phyloP scores from a whole-genome alignment of 1,139 yeast species.

The Diutina mesorugosa region DNA sequence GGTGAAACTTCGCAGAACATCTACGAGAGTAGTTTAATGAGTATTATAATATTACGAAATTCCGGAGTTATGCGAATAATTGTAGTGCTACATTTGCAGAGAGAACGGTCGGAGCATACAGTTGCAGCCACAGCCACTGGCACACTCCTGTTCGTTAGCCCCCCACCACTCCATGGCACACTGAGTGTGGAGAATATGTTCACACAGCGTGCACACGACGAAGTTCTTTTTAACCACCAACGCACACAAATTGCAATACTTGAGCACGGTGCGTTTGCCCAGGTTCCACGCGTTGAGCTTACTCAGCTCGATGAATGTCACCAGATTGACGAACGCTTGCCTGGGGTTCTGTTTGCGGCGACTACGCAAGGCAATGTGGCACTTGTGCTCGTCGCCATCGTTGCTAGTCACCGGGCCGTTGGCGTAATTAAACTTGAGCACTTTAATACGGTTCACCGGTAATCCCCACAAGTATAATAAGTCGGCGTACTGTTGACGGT shows the following conservation, averaged over 20 bases:
- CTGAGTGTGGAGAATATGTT: conserved; percentile 62
- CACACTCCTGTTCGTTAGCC: conserved; percentile 40
- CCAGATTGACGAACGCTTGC: conserved; percentile 11
- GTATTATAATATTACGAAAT: no score
- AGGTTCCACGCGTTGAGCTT: conserved; percentile 22
- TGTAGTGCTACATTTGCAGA: not conserved
- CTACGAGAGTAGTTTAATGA: no score
- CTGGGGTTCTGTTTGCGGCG: conserved; percentile 6
- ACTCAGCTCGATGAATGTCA: conserved; percentile 14
- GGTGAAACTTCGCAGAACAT: no score
- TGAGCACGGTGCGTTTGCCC: conserved; percentile 12
- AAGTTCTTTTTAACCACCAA: conserved; percentile 47
- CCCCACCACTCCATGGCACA: conserved; percentile 83
- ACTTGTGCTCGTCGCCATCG: conserved; percentile 20
- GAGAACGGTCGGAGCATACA: conserved; percentile 25
- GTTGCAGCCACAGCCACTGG: conserved; percentile 83
- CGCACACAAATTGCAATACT: conserved; percentile 54
- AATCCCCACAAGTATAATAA: conserved; percentile 75
- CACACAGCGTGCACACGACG: conserved; percentile 61
- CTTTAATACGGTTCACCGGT: conserved; percentile 62
- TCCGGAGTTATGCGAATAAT: no score
- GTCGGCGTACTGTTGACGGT: conserved; percentile 69
- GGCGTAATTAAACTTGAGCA: conserved; percentile 55
- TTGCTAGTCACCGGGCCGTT: conserved; percentile 7
- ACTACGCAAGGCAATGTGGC: conserved; percentile 29